Base-by-base conservation (phyloP, 2,329 filamentous ascomycete species). In the Talaromyces albobiverticillius region DNA sequence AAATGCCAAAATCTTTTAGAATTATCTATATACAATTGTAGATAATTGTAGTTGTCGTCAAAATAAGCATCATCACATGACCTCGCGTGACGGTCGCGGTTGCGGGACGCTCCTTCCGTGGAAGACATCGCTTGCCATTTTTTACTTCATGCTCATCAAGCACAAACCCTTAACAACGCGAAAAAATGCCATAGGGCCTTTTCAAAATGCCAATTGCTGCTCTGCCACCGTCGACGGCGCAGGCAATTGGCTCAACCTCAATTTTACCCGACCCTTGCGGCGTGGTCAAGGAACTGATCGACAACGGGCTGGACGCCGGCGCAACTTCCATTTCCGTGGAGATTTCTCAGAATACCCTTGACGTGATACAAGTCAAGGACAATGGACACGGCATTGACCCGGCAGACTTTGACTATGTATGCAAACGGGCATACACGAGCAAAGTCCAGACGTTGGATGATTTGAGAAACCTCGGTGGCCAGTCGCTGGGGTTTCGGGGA, bases 271-370 rank as follows among this genome's bases (percentile, higher is more conserved):
- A 84, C 61, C 72, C 82, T 7, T 76, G 73, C 56, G 81, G 81
- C 2, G 75, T 83, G 9, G 78, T 84, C 53, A 86, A 86, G 64
- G 85, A 88, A 64, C 78, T 88, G 36, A 67, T 88, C 36, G 85
- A 88, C 57, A 88, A 88, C 65, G 77, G 83, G n/a, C 73, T 88
- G 10, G 85, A 88, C 69, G 83, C 83, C 4, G 73, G 76, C 43
- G 82, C 84, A 1, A 79, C 80, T 2, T 77, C 78, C 1, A 71
- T 88, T 34, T 72, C 76, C 9, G 68, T 88, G 32, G 83, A 86
- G 56, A 76, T 87, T 6, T 77, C 80, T 11, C 62, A 71, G 45
- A 85, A 87, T 60, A 79, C 81, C 0, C 66, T 87, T 49, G 83
- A 85, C 61, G 62, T 77, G n/a, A 80, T 88, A 26, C 82, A 85